Evolutionary conservation across 257 asterid species (phyloP).

Genomic region (Rubia yunnanensis): DNA sequence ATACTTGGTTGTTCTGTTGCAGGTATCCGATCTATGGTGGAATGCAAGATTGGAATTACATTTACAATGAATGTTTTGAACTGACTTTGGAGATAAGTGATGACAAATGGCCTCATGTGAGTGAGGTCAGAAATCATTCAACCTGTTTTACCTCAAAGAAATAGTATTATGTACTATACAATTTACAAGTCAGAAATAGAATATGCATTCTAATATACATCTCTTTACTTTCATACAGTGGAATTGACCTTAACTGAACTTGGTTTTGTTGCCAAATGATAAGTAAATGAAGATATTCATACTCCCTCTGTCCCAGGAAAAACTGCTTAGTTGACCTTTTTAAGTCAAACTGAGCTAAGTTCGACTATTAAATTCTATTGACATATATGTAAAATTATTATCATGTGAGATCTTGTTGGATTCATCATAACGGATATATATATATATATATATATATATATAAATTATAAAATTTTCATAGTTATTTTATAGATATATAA

Average conservation of each 20-base stretch:
- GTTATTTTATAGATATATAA: no score
- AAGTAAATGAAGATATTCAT: not conserved
- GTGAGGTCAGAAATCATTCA: constrained; percentile 50
- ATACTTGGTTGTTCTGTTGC: constrained; percentile 17
- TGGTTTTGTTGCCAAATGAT: constrained; percentile 5
- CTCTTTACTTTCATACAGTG: not conserved
- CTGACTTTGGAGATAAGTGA: constrained; percentile 91
- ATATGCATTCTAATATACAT: not conserved
- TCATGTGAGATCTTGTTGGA: no score
- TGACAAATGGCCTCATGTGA: constrained; percentile 82
- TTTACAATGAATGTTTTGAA: constrained; percentile 70
- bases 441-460: no score
- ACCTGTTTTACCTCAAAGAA: constrained; percentile 1
- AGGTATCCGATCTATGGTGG: constrained; percentile 99
- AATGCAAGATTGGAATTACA: constrained; percentile 99
- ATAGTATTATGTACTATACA: not conserved
- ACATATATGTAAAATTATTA: no score
- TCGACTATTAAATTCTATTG: no score
- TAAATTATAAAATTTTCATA: no score
- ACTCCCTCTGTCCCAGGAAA: no score
- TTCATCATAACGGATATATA: no score
- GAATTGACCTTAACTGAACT: not conserved
- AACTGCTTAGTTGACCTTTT: no score
- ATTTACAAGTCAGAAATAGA: not conserved
- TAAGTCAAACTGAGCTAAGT: no score